These are phyloP conservation scores for Bryoerythrophyllum caledonicum DNA, from an alignment of 225 moss, liverwort and hornwort genomes.

Conservation along the genomic window DNA sequence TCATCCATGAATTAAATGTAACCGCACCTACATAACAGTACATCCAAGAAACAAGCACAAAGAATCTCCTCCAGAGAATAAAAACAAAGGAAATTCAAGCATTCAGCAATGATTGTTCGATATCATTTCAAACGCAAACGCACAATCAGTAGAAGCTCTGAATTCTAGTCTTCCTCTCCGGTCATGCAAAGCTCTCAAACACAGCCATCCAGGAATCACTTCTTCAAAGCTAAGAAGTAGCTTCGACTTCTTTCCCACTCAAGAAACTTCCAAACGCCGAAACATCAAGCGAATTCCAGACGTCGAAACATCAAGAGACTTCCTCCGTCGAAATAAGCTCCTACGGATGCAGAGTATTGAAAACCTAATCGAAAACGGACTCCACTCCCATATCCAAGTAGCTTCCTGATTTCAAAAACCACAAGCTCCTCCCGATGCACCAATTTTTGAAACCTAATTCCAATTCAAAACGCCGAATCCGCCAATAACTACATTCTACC, in stretches of 20 bases:
- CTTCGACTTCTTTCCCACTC: neutral
- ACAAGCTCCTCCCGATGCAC: neutral
- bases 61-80: neutral
- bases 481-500: neutral
- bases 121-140: neutral
- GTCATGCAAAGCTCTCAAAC: conserved; percentile 9
- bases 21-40: neutral
- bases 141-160: neutral
- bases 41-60: neutral
- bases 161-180: conserved; percentile 11
- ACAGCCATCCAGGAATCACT: neutral
- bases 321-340: neutral
- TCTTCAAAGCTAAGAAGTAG: neutral
- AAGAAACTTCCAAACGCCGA: neutral
- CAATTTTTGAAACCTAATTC: neutral
- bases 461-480: neutral
- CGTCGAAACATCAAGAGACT: neutral
- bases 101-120: neutral
- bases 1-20: neutral
- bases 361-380: neutral
- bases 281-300: too few relatives aligned
- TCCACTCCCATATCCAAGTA: neutral
- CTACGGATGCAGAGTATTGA: neutral
- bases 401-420: neutral
- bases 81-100: neutral